Base-by-base conservation (phyloP, 345 rosid species). In the Clarkia xantiana region DNA sequence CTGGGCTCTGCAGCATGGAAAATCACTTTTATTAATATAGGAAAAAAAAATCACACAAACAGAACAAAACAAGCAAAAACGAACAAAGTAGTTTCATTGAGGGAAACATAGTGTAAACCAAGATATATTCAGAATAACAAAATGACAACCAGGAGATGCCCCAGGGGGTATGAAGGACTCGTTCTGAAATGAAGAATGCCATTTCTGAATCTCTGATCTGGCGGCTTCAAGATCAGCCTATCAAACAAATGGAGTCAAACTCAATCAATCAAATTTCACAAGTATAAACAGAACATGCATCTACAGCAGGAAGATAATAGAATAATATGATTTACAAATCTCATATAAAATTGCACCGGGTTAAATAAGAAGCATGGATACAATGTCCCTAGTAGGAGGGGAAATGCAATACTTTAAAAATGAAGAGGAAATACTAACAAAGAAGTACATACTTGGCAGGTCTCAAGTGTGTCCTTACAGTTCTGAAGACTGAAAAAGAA, bases 171-270 rank as follows among this genome's bases (percentile, higher is more conserved):
- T 52, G 58, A 77, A 81, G 52, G 84, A 58, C 62, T 83, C 91
- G 14, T 71, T 83, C 75, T 53, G 80, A 73, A 86, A 86, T n/a
- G 89, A 70, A 59, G 84, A 69, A 61, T 72, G 84, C 97, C 97
- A 90, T 66, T 74, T 81, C 51, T 68, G 78, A 70, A 86, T 77
- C 72, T 81, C 89, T 38, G 73, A 54, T 67, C 81, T 86, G 7
- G 94, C 84, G 59, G 75, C 74, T 67, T 86, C 86, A 65, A 86
- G 95, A 54, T 83, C 91, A 11, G 50, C 25, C 94, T 90, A 65
- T 56, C 36, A 12, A 36, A 44, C 25, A 25, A 42, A 49, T 11
- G 1, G 10, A 41, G 22, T 49, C 54, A 45, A 44, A 18, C 39
- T 39, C 4, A 29, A 29, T 5, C 9, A 42, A 22, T 17, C 14